phyloP scores from a whole-genome alignment of 108 stramenopile genomes.

The Cyclotella sp. region DNA sequence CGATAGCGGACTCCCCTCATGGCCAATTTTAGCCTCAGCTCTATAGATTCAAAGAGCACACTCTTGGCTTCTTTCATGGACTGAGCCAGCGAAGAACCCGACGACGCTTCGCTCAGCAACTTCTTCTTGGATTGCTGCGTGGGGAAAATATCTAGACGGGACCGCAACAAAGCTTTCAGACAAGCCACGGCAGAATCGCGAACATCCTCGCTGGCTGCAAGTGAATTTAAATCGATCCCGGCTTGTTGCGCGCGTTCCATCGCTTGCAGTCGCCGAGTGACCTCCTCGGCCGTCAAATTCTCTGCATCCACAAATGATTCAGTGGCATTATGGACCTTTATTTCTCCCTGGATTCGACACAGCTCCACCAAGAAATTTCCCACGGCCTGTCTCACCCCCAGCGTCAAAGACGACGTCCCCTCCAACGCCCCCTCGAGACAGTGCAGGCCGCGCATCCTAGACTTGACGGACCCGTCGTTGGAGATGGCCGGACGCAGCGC shows the following conservation, averaged over 20 bases:
- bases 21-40: conserved; percentile 56
- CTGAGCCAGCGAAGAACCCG: not conserved
- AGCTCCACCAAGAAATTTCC: conserved; percentile 62
- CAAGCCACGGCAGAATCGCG: conserved; percentile 65
- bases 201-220: conserved; percentile 41
- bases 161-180: conserved; percentile 46
- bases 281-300: conserved; percentile 30
- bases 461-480: not conserved
- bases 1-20: conserved; percentile 57
- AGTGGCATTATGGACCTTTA: conserved; percentile 20
- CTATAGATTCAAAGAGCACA: conserved; percentile 48
- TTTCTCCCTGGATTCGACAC: conserved; percentile 54
- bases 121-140: conserved; percentile 31
- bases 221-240: not conserved
- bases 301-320: conserved; percentile 37
- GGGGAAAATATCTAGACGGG: conserved; percentile 42
- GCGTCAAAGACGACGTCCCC: conserved; percentile 40
- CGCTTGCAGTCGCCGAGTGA: conserved; percentile 26
- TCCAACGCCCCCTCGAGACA: conserved; percentile 53
- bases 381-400: conserved; percentile 53
- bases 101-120: not conserved
- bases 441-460: conserved; percentile 42
- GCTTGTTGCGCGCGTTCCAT: conserved; percentile 21
- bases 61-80: conserved; percentile 32
- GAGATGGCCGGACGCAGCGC: conserved; percentile 41